Evolutionary conservation across 768 basidiomycete genomes (phyloP).

Genomic region (Leccinum incarnatum): DNA sequence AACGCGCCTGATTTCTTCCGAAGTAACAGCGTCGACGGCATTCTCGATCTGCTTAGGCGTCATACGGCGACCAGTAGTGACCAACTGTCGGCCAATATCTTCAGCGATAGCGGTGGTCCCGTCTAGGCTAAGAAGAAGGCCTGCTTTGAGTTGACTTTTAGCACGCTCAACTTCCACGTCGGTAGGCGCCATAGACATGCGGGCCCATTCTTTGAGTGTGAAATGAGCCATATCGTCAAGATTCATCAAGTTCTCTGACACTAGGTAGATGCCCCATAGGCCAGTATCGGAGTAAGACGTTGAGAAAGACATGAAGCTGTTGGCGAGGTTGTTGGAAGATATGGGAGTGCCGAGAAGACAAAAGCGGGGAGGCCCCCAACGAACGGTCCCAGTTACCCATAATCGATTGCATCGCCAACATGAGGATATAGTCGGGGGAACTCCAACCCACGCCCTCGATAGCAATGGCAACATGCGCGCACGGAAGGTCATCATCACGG

Average conservation of each 20-base stretch:
- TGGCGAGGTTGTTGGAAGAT: slow-evolving; percentile 92
- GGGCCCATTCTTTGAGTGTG: slow-evolving; percentile 92
- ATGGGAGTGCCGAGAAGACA: slow-evolving; percentile 88
- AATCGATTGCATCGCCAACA: slow-evolving; percentile 97
- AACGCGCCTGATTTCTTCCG: slow-evolving; percentile 88
- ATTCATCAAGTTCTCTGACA: slow-evolving; percentile 91
- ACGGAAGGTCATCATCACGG: slow-evolving; percentile 86
- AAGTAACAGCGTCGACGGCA: slow-evolving; percentile 84
- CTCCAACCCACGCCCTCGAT: slow-evolving; percentile 98
- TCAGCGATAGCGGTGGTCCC: slow-evolving; percentile 96
- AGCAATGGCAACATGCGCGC: slow-evolving; percentile 92
- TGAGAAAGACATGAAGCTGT: slow-evolving; percentile 99
- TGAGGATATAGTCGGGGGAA: slow-evolving; percentile 98
- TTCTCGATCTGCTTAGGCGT: slow-evolving; percentile 93
- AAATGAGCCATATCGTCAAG: slow-evolving; percentile 93
- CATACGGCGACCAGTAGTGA: slow-evolving; percentile 87
- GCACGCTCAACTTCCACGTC: slow-evolving; percentile 91
- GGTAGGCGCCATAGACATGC: slow-evolving; percentile 87
- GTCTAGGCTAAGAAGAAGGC: slow-evolving; percentile 83
- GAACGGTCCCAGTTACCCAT: slow-evolving; percentile 99
- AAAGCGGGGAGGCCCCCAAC: slow-evolving; percentile 83
- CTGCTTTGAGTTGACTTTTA: slow-evolving; percentile 98
- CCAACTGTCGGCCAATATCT: slow-evolving; percentile 97
- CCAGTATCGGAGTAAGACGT: slow-evolving; percentile 99
- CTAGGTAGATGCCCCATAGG: slow-evolving; percentile 97